phyloP scores from a whole-genome alignment of 202 grass and related monocot species.

The Hordeum pubiflorum region DNA sequence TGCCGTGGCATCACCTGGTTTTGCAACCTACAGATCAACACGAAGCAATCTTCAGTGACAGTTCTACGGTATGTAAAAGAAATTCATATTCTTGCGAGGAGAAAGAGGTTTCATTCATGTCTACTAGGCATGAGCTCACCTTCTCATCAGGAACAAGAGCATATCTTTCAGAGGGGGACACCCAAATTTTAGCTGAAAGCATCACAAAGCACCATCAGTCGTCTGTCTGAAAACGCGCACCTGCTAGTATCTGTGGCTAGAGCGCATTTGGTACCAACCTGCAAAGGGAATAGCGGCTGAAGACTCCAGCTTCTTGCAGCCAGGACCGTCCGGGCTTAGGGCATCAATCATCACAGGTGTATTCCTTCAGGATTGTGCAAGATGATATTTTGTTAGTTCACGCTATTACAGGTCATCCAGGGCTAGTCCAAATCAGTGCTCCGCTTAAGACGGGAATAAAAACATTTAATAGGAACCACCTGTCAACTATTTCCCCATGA shows the following conservation, averaged over 20 bases:
- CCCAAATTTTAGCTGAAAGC: conserved; percentile 87
- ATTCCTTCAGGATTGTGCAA: conserved; percentile 50
- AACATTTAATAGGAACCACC: conserved; percentile 33
- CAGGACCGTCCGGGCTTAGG: conserved; percentile 72
- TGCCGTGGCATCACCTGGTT: conserved; percentile 15
- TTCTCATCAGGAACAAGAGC: conserved; percentile 95
- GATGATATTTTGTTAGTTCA: conserved; percentile 14
- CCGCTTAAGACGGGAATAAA: neutral
- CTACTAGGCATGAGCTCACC: conserved; percentile 31
- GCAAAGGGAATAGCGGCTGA: conserved; percentile 52
- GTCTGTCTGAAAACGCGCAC: neutral
- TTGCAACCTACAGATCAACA: conserved; percentile 39
- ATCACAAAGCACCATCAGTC: neutral
- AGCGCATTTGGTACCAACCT: conserved; percentile 30
- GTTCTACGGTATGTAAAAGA: neutral
- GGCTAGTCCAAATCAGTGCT: neutral
- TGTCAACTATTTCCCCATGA: conserved; percentile 89
- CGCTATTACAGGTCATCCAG: neutral
- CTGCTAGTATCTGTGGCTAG: neutral
- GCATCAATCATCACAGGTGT: conserved; percentile 71
- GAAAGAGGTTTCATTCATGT: neutral
- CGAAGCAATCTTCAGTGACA: neutral
- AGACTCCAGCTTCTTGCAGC: conserved; percentile 64
- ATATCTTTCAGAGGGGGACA: conserved; percentile 93
- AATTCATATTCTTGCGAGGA: neutral